A percentile compares a stretch with the other conserved stretches of the same genome.
Conservation (phyloP, 2,329 filamentous ascomycete genomes). For the Colletotrichum viniferum region DNA sequence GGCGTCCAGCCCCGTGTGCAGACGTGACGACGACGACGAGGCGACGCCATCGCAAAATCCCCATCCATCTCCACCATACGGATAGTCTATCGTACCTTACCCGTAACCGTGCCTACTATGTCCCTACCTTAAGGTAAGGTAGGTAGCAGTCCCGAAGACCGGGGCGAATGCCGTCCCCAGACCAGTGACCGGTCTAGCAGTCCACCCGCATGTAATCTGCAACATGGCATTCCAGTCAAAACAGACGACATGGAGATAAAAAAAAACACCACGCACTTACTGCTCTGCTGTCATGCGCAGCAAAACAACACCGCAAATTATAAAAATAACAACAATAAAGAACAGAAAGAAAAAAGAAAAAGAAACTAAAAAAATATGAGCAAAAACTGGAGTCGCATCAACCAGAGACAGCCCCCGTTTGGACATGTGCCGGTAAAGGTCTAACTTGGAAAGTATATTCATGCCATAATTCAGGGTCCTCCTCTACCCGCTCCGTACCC, state of each 20-base stretch:
- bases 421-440: not conserved
- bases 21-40: slow-evolving; percentile 11
- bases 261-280: not conserved
- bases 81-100: not conserved
- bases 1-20: not conserved
- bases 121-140: not conserved
- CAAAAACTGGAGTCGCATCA: not conserved
- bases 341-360: not conserved
- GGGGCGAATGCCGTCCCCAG: not conserved
- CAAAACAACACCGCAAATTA: not conserved
- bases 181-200: not conserved
- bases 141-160: not conserved
- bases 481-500: not conserved
- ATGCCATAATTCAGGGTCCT: slow-evolving; percentile 17
- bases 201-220: not conserved
- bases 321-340: not conserved
- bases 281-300: not conserved
- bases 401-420: slow-evolving; percentile 3
- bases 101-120: not conserved
- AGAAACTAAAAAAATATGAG: not conserved
- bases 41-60: not conserved
- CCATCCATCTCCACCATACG: not conserved
- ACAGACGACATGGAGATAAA: not conserved
- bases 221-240: not conserved
- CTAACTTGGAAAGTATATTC: not conserved